A percentile compares a stretch with the other conserved stretches of the same genome.
phyloP scores from a whole-genome alignment of 176 grass and related monocot genomes.

The Urochloa ruziziensis region DNA sequence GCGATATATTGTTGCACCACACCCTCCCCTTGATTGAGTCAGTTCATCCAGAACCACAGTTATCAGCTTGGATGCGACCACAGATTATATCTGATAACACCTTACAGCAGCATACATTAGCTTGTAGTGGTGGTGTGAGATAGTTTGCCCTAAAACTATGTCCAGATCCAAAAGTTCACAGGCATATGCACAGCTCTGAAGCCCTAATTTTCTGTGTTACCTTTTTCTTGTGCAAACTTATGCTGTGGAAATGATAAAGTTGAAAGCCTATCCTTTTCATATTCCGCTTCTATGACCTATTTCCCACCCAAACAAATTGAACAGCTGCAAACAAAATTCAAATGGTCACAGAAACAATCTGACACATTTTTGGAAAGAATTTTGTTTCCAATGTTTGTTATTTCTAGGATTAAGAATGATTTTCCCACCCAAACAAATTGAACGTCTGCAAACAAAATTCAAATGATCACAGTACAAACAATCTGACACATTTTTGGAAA shows the following conservation, averaged over 20 bases:
- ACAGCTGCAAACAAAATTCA: neutral
- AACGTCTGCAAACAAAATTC: neutral
- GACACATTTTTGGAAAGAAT: neutral
- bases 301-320: neutral
- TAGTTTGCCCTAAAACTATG: neutral
- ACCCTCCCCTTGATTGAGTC: neutral
- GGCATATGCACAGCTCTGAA: neutral
- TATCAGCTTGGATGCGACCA: neutral
- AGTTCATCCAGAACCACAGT: neutral
- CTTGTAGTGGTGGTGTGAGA: neutral
- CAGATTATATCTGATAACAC: neutral
- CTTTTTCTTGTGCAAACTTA: conserved; percentile 6
- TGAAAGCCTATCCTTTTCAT: neutral
- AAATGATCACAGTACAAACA: neutral
- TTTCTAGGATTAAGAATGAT: too few relatives aligned
- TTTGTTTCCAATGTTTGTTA: too few relatives aligned
- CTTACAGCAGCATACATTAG: neutral
- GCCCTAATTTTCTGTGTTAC: neutral
- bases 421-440: neutral
- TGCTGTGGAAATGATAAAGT: neutral
- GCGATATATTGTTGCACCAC: neutral
- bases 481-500: neutral
- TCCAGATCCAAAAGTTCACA: neutral
- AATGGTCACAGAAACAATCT: neutral
- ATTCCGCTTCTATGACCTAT: neutral